Percentiles rank a stretch among this genome's conserved stretches.
These are phyloP conservation scores for Malus hybrid DNA, from an alignment of 331 rosid species.

Conservation along the genomic window DNA sequence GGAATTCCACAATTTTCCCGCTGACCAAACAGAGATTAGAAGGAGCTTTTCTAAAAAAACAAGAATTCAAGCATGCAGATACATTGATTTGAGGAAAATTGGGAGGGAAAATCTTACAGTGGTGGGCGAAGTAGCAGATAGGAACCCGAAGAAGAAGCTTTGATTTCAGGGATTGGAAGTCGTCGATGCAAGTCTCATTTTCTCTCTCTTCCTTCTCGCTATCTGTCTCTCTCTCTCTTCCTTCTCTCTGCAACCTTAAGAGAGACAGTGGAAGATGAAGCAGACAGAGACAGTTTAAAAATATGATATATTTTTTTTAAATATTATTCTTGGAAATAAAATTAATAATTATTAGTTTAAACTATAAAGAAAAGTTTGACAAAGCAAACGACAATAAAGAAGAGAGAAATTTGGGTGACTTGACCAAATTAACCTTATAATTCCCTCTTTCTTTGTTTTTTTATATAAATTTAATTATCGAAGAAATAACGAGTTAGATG, in stretches of 20 bases:
- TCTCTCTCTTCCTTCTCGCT: neutral
- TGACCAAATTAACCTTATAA: slow-evolving; percentile 18
- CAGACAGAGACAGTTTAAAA: slow-evolving; percentile 5
- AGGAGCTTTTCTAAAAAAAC: neutral
- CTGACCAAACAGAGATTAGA: slow-evolving; percentile 16
- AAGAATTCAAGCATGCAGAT: neutral
- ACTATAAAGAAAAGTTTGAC: neutral
- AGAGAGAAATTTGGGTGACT: neutral
- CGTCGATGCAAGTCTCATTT: slow-evolving; percentile 33
- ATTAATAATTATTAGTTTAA: neutral
- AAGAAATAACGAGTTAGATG: too few species aligned
- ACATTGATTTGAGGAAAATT: neutral
- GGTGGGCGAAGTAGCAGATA: slow-evolving; percentile 1
- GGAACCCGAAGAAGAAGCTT: slow-evolving; percentile 14
- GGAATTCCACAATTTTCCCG: neutral
- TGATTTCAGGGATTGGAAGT: slow-evolving; percentile 21
- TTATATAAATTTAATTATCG: too few species aligned
- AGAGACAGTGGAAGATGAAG: slow-evolving; percentile 44
- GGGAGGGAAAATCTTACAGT: slow-evolving; percentile 24
- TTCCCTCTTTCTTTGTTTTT: neutral
- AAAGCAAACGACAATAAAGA: too few species aligned
- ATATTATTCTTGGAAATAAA: neutral
- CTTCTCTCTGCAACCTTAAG: slow-evolving; percentile 38
- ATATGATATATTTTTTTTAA: neutral
- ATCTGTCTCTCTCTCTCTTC: neutral